Evolutionary conservation across 2,329 filamentous ascomycete species (phyloP).

Genomic region (Trichoderma breve): DNA sequence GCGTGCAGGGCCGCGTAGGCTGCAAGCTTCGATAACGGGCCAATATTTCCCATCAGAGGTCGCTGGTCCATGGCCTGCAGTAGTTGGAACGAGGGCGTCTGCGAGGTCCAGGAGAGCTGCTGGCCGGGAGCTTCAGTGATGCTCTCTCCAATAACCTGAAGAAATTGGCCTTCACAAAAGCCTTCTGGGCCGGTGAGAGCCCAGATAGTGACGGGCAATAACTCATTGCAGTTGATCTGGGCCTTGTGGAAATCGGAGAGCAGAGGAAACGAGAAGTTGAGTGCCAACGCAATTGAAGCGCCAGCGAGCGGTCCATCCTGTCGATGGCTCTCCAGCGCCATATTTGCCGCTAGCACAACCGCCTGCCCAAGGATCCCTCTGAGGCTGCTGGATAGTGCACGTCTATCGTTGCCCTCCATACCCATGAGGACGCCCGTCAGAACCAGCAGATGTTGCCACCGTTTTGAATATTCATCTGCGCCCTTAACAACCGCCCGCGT

Average conservation of each 20-base stretch:
- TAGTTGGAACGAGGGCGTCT: conserved; percentile 58
- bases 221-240: conserved; percentile 62
- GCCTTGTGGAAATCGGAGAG: conserved; percentile 60
- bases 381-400: conserved; percentile 62
- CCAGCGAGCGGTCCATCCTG: conserved; percentile 43
- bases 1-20: conserved; percentile 62
- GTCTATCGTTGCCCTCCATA: conserved; percentile 63
- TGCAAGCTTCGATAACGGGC: conserved; percentile 63
- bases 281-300: conserved; percentile 62
- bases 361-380: conserved; percentile 68
- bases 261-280: conserved; percentile 75
- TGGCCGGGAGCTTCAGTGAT: conserved; percentile 47
- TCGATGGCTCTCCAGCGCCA: conserved; percentile 59
- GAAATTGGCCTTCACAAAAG: conserved; percentile 72
- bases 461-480: conserved; percentile 56
- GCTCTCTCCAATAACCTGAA: conserved; percentile 67
- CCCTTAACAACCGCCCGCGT: conserved; percentile 56
- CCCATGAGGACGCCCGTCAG: conserved; percentile 77
- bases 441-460: conserved; percentile 84
- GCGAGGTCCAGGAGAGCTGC: conserved; percentile 61
- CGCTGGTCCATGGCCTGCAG: conserved; percentile 58
- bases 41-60: conserved; percentile 65
- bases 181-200: conserved; percentile 70
- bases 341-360: conserved; percentile 70
- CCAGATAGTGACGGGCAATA: conserved; percentile 68